Evolutionary conservation across 352 stramenopile species (phyloP).

Genomic region (Phytophthora foliorum): DNA sequence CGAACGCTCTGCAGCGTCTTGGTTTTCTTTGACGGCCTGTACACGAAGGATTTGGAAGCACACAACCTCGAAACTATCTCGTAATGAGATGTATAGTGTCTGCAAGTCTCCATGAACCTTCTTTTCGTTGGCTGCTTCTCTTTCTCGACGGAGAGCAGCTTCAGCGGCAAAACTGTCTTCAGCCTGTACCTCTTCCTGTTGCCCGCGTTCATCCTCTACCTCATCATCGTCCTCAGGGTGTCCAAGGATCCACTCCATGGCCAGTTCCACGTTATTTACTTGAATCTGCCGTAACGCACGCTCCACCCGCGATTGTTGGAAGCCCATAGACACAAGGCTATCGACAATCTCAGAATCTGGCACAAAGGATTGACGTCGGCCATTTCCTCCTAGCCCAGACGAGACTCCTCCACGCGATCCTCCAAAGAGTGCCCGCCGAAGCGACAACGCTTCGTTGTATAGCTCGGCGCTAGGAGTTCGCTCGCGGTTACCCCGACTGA

Average conservation of each 20-base stretch:
- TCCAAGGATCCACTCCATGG: conserved; percentile 97
- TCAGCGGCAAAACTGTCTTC: conserved; percentile 29
- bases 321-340: conserved; percentile 97
- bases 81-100: conserved; percentile 57
- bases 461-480: conserved; percentile 43
- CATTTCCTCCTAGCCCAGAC: conserved; percentile 33
- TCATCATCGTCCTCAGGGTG: conserved; percentile 86
- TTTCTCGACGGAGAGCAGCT: conserved; percentile 14
- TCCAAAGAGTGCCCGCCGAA: conserved; percentile 66
- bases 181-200: conserved; percentile 35
- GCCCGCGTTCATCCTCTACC: conserved; percentile 32
- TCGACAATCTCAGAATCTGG: conserved; percentile 92
- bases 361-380: conserved; percentile 76
- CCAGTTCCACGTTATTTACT: conserved; percentile 95
- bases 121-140: conserved; percentile 44
- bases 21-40: conserved; percentile 42
- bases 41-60: conserved; percentile 75
- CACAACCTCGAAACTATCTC: conserved; percentile 66
- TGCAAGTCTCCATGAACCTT: conserved; percentile 60
- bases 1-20: conserved; percentile 7
- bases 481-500: conserved; percentile 43
- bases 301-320: conserved; percentile 90
- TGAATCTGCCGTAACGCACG: conserved; percentile 91
- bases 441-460: conserved; percentile 54
- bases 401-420: conserved; percentile 21